A percentile compares a stretch with the other conserved stretches of the same genome.
phyloP scores from a whole-genome alignment of 192 early-diverging fungal species.

The Pilaira anomala region DNA sequence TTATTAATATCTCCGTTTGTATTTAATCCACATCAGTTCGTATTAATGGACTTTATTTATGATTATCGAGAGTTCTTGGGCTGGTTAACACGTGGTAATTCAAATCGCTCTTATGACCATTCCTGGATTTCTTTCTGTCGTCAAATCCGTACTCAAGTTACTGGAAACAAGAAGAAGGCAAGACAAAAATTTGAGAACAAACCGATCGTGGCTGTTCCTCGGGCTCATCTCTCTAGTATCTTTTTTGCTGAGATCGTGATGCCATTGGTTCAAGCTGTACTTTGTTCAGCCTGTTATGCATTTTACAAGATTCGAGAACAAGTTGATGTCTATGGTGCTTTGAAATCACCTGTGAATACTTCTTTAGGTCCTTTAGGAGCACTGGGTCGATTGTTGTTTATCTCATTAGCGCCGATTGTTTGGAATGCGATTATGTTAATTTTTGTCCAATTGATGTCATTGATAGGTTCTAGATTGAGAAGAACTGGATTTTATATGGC shows the following conservation, averaged over 20 bases:
- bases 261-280: conserved; percentile 54
- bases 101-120: conserved; percentile 49
- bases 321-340: conserved; percentile 3
- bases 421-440: conserved; percentile 53
- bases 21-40: conserved; percentile 76
- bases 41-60: conserved; percentile 58
- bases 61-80: conserved; percentile 66
- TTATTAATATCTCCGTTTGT: conserved; percentile 66
- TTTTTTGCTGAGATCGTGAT: conserved; percentile 59
- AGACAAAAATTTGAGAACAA: conserved; percentile 38
- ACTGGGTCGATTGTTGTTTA: conserved; percentile 49
- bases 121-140: conserved; percentile 70
- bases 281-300: conserved; percentile 50
- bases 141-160: conserved; percentile 54
- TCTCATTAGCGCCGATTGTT: conserved; percentile 53
- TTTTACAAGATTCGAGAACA: conserved; percentile 51
- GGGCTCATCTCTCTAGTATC: conserved; percentile 56
- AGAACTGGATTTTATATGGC: conserved; percentile 58
- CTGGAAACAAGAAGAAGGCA: conserved; percentile 61
- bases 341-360: neutral
- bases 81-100: conserved; percentile 64
- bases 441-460: conserved; percentile 52
- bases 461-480: conserved; percentile 35
- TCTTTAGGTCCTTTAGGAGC: conserved; percentile 16
- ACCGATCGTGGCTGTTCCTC: conserved; percentile 46